These are phyloP conservation scores for Mrakia gelida DNA, from an alignment of 768 basidiomycete species.

Conservation along the genomic window DNA sequence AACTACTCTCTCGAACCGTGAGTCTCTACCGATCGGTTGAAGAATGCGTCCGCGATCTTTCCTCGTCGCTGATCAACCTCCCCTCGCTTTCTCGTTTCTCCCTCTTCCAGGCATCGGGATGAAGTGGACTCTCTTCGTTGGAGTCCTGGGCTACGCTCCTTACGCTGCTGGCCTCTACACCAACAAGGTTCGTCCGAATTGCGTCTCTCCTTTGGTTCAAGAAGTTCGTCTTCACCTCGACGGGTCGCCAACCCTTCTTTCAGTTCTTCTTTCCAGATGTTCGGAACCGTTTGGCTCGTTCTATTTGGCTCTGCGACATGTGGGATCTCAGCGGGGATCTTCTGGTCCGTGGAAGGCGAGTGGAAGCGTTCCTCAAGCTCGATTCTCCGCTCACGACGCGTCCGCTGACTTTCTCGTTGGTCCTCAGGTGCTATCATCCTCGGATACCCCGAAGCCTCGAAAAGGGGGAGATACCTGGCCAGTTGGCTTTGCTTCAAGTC, in stretches of 20 bases:
- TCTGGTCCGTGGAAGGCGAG: constrained; percentile 33
- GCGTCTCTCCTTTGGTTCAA: neutral
- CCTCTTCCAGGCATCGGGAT: neutral
- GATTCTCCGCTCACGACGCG: neutral
- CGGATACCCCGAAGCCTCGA: constrained; percentile 39
- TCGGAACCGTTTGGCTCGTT: constrained; percentile 39
- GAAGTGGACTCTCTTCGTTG: constrained; percentile 2
- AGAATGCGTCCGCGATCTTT: neutral
- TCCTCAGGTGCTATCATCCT: constrained; percentile 38
- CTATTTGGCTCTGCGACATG: constrained; percentile 37
- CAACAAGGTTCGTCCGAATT: constrained; percentile 33
- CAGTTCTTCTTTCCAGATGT: constrained; percentile 35
- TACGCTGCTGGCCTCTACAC: constrained; percentile 41
- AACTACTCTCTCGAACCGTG: neutral
- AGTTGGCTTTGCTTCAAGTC: constrained; percentile 37
- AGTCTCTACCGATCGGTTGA: neutral
- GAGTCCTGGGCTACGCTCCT: neutral
- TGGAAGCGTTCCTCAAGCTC: neutral
- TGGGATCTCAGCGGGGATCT: constrained; percentile 39
- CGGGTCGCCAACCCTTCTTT: neutral
- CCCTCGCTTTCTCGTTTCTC: no score
- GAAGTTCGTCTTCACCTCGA: neutral
- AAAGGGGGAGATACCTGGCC: constrained; percentile 39
- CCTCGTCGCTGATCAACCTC: neutral
- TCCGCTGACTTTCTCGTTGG: constrained; percentile 3